Base-by-base conservation (phyloP, 768 basidiomycete genomes). In the Rhodotorula taiwanensis region DNA sequence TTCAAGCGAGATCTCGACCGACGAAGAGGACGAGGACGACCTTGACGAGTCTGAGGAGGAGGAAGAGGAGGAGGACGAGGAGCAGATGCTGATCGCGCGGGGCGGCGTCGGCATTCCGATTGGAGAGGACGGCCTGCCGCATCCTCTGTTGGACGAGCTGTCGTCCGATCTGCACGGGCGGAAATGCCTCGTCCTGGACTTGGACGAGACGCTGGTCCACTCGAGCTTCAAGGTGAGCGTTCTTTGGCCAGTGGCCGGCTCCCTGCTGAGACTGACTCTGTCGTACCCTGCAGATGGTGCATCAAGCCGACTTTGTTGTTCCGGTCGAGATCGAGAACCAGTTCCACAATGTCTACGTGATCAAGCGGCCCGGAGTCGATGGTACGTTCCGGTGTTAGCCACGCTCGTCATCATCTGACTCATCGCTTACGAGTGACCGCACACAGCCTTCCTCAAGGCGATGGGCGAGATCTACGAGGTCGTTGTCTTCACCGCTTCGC, bases 391-490 rank as follows among this genome's bases (percentile, higher is more conserved):
- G 4, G 15, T 15, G n/a, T 15, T 13, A 27, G 27, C 23, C 25
- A 5, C 0, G 4, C n/a, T 27, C 15, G 41, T n/a, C n/a, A n/a
- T n/a, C n/a, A n/a, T n/a, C 36, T 6, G 28, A 59, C 14, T 25
- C 27, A 21, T 36, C 4, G 28, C 18, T 2, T 21, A 6, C 27
- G 9, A 41, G 18, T 25, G 36, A 25, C 43, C 4, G n/a, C n/a
- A 14, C 43, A 14, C 61, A 60, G 64, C 85, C 74, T 99, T 98
- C 77, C 79, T 99, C 75, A 89, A 89, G 79, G 87, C 85, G 78
- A 99, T 98, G 95, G 95, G 95, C 42, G 92, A 98, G 76, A 85
- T 97, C 49, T 99, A 94, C 74, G 95, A 99, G 76, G 81, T 99
- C 53, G 94, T 99, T 36, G 88, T 99, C 15, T 99, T 98, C 76